These are phyloP conservation scores for Botrytis deweyae DNA, from an alignment of 2,329 filamentous ascomycete genomes.

Conservation along the genomic window DNA sequence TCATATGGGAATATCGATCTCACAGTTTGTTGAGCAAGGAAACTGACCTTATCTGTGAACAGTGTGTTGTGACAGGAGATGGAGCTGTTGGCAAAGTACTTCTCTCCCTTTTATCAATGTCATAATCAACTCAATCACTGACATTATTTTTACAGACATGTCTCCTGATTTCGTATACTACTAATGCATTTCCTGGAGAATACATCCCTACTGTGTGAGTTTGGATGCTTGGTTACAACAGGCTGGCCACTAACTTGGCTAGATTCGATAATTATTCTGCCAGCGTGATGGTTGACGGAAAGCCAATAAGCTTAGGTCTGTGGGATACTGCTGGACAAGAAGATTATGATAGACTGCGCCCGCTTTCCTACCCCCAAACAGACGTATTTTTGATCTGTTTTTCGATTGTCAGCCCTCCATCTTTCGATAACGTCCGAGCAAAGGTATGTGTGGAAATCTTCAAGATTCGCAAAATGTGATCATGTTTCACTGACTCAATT, in stretches of 20 bases:
- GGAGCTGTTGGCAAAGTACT: constrained; percentile 97
- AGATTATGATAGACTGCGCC: constrained; percentile 93
- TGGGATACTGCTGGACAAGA: constrained; percentile 99
- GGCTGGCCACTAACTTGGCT: constrained; percentile 28
- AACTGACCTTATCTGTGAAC: constrained; percentile 20
- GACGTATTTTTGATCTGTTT: constrained; percentile 99
- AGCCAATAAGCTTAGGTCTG: constrained; percentile 91
- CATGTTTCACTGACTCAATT: constrained; percentile 22
- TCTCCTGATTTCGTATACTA: constrained; percentile 98
- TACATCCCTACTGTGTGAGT: constrained; percentile 96
- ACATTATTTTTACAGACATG: constrained; percentile 68
- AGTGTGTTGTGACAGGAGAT: constrained; percentile 99
- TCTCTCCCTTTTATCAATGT: constrained; percentile 10
- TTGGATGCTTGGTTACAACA: constrained; percentile 8
- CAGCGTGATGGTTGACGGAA: constrained; percentile 98
- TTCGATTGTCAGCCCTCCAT: constrained; percentile 95
- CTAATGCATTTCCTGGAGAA: constrained; percentile 99
- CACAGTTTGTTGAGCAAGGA: background rate
- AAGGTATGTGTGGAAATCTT: constrained; percentile 64
- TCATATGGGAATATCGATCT: background rate
- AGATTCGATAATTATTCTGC: constrained; percentile 99
- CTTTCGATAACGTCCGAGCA: constrained; percentile 97
- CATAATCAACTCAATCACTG: background rate
- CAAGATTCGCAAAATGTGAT: background rate
- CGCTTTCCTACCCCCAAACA: constrained; percentile 95